Base-by-base conservation (phyloP, 768 basidiomycete species). In the Lenzites betulinus region DNA sequence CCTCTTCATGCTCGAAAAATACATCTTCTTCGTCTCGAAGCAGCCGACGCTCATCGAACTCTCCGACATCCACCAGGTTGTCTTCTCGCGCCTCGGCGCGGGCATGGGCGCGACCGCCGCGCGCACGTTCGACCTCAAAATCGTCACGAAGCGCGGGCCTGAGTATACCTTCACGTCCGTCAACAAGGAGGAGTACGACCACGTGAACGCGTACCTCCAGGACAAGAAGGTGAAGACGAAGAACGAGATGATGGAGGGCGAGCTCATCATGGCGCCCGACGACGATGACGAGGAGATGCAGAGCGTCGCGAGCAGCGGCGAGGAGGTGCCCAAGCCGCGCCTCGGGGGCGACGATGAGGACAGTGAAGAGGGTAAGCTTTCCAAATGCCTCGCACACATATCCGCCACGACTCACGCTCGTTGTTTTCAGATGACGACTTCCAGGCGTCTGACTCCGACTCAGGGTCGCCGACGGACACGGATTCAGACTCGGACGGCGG, bases 1-100 rank as follows among this genome's bases (percentile, higher is more conserved):
- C 72, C 85, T 99, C 33, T 98, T 97, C 83, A 85, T 98, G 81
- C 88, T 99, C 64, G 97, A 98, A 69, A 98, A 98, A 83, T 93
- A 90, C 73, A 82, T 99, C 49, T 93, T 99, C 76, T 98, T 98
- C 77, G 93, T 98, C 62, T 95, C 96, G 57, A 98, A 98, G 75
- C 89, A 92, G 65, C 96, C 97, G 1, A 86, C 87, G 35, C 88
- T 97, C 69, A 83, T 98, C 67, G 93, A 96, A 66, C 86, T 95
- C 64, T 83, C 85, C 54, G 93, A 97, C 66, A 91, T 98, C 63
- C 88, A 92, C 64, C 89, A 90, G 73, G 90, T 92, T 60, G 81
- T 93, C 52, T 97, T 98, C 81, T 96, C 94, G 9, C 91, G 95
- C 58, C 90, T 98, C 16, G 93, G 96, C 16, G 86, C 90, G 1